These are phyloP conservation scores for Xylariales sp. DNA, from an alignment of 2,329 filamentous ascomycete species.

Conservation along the genomic window DNA sequence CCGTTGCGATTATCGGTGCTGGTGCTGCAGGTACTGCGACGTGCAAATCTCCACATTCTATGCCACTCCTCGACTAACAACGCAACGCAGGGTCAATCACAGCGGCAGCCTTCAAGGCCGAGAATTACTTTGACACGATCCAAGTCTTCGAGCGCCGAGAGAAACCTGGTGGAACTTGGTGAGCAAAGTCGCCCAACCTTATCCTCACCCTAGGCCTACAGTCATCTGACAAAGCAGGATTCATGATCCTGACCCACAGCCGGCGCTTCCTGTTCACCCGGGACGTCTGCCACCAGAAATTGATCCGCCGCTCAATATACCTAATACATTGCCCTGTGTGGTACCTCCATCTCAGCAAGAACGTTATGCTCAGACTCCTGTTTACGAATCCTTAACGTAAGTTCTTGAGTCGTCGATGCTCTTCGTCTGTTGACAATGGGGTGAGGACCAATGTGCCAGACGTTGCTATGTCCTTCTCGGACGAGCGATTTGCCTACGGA, in stretches of 20 bases:
- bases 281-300: constrained; percentile 39
- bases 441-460: constrained; percentile 50
- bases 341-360: constrained; percentile 38
- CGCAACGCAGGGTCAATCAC: constrained; percentile 37
- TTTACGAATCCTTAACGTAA: constrained; percentile 48
- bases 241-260: constrained; percentile 40
- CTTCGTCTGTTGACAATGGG: too few relatives aligned
- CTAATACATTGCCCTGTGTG: constrained; percentile 34
- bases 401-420: constrained; percentile 12
- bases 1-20: constrained; percentile 39
- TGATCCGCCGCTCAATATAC: constrained; percentile 42
- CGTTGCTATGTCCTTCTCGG: constrained; percentile 53
- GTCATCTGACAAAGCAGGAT: constrained; percentile 34
- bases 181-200: not conserved
- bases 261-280: constrained; percentile 30
- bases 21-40: constrained; percentile 33
- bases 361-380: constrained; percentile 42
- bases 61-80: not conserved
- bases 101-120: constrained; percentile 40
- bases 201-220: not conserved
- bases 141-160: constrained; percentile 39
- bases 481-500: constrained; percentile 47
- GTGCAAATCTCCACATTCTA: not conserved
- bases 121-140: constrained; percentile 38
- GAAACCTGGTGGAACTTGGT: constrained; percentile 42